Conservation (phyloP, 148 eudicot species). For the Hydrangea macrophylla region DNA sequence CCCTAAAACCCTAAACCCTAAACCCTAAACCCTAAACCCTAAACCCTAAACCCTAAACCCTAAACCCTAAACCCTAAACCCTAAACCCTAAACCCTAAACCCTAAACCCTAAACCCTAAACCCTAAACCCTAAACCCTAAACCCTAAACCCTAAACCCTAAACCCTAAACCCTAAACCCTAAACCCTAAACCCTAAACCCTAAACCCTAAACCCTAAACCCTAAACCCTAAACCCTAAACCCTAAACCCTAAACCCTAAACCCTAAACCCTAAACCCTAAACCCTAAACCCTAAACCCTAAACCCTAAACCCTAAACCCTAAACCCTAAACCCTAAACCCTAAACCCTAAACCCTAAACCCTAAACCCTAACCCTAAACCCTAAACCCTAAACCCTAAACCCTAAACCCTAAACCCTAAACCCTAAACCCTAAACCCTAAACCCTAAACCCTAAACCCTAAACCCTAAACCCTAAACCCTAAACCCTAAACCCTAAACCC, state of each 20-base stretch:
- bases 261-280: slow-evolving; percentile 7
- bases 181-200: neutral
- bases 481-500: slow-evolving; percentile 21
- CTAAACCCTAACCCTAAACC: slow-evolving; percentile 7
- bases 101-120: neutral
- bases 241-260: slow-evolving; percentile 2
- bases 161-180: neutral
- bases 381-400: neutral
- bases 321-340: neutral
- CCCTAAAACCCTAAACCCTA: neutral
- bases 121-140: neutral
- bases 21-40: slow-evolving; percentile 5
- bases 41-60: neutral
- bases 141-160: neutral
- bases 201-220: neutral
- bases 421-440: slow-evolving; percentile 15
- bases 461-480: slow-evolving; percentile 18
- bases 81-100: neutral
- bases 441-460: slow-evolving; percentile 15
- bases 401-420: slow-evolving; percentile 8
- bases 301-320: slow-evolving; percentile 4
- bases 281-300: slow-evolving; percentile 8
- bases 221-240: neutral
- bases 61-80: neutral
- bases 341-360: slow-evolving; percentile 12